Conservation (phyloP, 2,329 filamentous ascomycete species). For the Pseudopyrenochaeta lycopersici region DNA sequence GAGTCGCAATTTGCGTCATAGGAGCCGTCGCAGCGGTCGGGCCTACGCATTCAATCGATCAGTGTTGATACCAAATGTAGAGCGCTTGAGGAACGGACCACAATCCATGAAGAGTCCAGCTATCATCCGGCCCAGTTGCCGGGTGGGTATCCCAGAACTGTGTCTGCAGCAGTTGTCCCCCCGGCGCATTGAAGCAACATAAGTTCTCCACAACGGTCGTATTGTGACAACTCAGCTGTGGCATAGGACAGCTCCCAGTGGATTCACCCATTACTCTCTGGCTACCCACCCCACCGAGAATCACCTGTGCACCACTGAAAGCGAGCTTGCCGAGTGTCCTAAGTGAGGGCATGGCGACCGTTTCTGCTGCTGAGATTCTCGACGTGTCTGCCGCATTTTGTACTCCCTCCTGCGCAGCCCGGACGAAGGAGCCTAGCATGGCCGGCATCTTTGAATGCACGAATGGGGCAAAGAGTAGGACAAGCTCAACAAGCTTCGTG, state of each 20-base stretch:
- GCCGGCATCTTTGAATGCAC: constrained; percentile 25
- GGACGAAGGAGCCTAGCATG: constrained; percentile 32
- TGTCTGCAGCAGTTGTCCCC: constrained; percentile 75
- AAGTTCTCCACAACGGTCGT: constrained; percentile 68
- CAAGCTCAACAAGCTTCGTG: constrained; percentile 39
- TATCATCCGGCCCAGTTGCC: constrained; percentile 70
- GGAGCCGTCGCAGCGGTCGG: constrained; percentile 70
- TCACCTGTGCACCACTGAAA: constrained; percentile 43
- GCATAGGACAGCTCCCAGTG: constrained; percentile 43
- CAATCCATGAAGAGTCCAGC: constrained; percentile 79
- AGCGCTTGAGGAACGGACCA: constrained; percentile 54
- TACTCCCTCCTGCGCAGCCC: constrained; percentile 29
- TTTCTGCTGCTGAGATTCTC: constrained; percentile 27
- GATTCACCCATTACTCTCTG: constrained; percentile 37
- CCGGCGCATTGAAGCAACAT: constrained; percentile 79
- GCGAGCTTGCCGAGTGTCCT: constrained; percentile 48
- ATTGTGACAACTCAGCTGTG: constrained; percentile 70
- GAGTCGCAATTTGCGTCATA: constrained; percentile 73
- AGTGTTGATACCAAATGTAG: not conserved
- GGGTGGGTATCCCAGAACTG: constrained; percentile 81
- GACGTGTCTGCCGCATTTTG: constrained; percentile 33
- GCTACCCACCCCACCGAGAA: constrained; percentile 34
- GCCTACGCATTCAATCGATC: constrained; percentile 37
- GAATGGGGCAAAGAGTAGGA: constrained; percentile 7
- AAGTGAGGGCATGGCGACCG: constrained; percentile 44